Evolutionary conservation across 495 filamentous ascomycete genomes (phyloP), one percentile per base, ranked within the genome.

Genomic region (Cercophora scortea): DNA sequence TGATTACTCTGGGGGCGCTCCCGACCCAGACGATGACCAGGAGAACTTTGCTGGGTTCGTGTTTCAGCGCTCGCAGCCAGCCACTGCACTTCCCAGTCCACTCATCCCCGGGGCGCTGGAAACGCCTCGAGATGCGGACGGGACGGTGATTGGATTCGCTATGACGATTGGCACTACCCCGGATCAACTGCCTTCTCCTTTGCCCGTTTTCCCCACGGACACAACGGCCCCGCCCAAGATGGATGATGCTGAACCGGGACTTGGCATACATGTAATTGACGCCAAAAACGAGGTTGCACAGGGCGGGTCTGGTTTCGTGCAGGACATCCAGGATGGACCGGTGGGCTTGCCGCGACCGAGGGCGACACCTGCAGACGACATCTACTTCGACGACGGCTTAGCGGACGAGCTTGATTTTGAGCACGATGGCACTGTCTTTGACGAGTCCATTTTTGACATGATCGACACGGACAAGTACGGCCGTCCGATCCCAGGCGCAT

Each of bases 331-430:
- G 25, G 51, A 53, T 19, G 48, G 51, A 32, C 51, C 69, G 35
- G 55, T 68, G 15, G 73, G 36, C 11, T 5, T 35, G 2, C 48
- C 51, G 15, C 32, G 34, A 10, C 39, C 33, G 13, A 12, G 10
- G 39, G 51, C 9, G 18, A 9, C 25, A 5, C 19, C 81, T 32
- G 79, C 83, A 33, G 88, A 92, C 57, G 88, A 92, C 52, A 66
- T 93, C 41, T 93, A 93, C 60, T 93, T 87, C 54, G 84, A 91
- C 51, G 86, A 90, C 57, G 89, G 88, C 3, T 72, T 89, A 42
- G 69, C 68, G 2, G 69, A 75, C 58, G 82, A 79, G 51, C 53
- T 69, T 3, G 62, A 74, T 44, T 78, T 78, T 45, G 58, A 61
- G 1, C 72, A 69, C 25, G 78, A 80, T 39, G 78, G 75, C 32